Evolutionary conservation across 2,329 filamentous ascomycete genomes (phyloP), one percentile per base, ranked within the genome.

Genomic region (Nannizziopsis barbatae): DNA sequence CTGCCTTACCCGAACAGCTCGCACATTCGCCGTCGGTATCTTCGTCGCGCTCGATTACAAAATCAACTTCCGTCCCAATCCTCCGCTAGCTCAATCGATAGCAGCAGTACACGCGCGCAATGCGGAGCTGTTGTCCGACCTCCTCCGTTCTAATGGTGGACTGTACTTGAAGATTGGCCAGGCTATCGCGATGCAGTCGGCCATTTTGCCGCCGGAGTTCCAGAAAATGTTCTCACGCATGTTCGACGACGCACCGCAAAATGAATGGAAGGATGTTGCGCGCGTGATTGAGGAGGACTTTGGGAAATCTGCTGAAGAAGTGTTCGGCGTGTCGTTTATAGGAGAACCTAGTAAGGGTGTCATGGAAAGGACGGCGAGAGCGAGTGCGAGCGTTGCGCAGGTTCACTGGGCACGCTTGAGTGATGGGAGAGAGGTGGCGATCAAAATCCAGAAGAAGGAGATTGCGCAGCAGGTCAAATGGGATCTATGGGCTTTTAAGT

Each of bases 181-280:
- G 72, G 92, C 92, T 3, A 90, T 98, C 56, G 92, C 90, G 11
- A 96, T 96, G 92, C 92, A 98, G 73, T 90, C 85, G 56, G 90
- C 90, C 0, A 81, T 96, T 20, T 70, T 98, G 53, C 92, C 92
- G 20, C 86, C 89, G 0, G 88, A 95, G 66, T 96, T 96, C 58
- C 88, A 95, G 71, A 81, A 83, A 60, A 96, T 95, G 88, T 98
- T 98, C 62, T 75, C 83, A 17, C 78, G 84, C 60, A 95, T 98
- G 87, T 98, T 96, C 63, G 92, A 96, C 63, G 90, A 96, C 70
- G 92, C 92, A 53, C 89, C 90, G 33, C 89, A 95, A 72, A 92
- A 94, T 62, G 75, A 76, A 37, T 96, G 89, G 89, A 75, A 73
- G 55, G 86, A 90, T 44, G 82, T 95, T 1, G 83, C 94, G 69